phyloP scores from a whole-genome alignment of 2,329 filamentous ascomycete species.

The Microascus cirrosus region DNA sequence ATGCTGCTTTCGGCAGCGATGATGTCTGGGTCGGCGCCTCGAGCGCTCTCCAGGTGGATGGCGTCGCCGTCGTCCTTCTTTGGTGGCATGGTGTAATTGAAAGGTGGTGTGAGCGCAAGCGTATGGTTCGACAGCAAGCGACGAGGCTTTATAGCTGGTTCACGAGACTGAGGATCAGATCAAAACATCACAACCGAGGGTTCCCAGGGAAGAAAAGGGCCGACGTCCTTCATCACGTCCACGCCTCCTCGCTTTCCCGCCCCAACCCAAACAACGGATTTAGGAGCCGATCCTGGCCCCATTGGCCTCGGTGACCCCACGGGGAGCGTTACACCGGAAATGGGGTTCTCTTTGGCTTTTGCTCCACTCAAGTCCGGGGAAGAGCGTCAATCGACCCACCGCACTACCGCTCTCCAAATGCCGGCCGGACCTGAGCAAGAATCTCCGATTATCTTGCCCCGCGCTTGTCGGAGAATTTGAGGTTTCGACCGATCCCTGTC shows the following conservation, averaged over 20 bases:
- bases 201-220: neutral
- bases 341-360: neutral
- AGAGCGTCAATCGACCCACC: neutral
- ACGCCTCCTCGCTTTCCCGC: too few species aligned
- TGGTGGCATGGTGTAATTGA: neutral
- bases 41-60: conserved; percentile 1
- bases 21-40: neutral
- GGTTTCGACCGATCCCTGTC: neutral
- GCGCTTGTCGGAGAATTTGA: neutral
- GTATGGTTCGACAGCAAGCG: neutral
- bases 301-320: neutral
- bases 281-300: neutral
- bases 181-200: too few species aligned
- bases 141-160: too few species aligned
- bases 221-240: too few species aligned
- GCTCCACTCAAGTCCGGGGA: neutral
- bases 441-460: neutral
- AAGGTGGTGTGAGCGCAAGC: neutral
- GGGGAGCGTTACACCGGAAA: neutral
- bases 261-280: neutral
- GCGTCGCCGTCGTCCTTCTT: conserved; percentile 5
- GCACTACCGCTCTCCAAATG: neutral
- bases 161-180: too few species aligned
- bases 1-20: too few species aligned
- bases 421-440: neutral